These are phyloP conservation scores for Pythium rishiriense DNA, from an alignment of 352 stramenopile genomes.

Conservation along the genomic window DNA sequence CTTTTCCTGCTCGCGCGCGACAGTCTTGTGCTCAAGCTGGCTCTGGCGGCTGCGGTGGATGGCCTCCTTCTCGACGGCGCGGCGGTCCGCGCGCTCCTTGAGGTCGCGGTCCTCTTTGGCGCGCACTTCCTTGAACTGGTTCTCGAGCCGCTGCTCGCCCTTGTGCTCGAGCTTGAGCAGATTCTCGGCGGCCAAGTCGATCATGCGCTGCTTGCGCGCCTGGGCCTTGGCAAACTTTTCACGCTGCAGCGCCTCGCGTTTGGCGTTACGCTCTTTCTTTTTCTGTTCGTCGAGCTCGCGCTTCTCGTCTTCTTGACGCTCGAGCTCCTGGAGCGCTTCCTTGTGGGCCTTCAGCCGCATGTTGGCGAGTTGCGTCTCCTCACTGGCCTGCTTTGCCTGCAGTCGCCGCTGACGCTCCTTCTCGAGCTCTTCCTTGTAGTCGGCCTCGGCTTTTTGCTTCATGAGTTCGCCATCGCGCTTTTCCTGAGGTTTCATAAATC, in stretches of 20 bases:
- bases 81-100: slow-evolving; percentile 52
- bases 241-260: slow-evolving; percentile 57
- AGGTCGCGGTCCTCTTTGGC: slow-evolving; percentile 72
- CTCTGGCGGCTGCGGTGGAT: slow-evolving; percentile 58
- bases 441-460: slow-evolving; percentile 59
- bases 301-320: slow-evolving; percentile 64
- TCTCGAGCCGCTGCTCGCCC: slow-evolving; percentile 57
- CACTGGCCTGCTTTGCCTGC: slow-evolving; percentile 48
- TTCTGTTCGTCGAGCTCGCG: slow-evolving; percentile 73
- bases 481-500: slow-evolving; percentile 31
- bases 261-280: slow-evolving; percentile 61
- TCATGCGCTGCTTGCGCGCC: slow-evolving; percentile 80
- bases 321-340: slow-evolving; percentile 53
- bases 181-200: slow-evolving; percentile 75
- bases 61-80: slow-evolving; percentile 60
- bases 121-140: slow-evolving; percentile 71
- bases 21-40: slow-evolving; percentile 59
- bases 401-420: slow-evolving; percentile 44
- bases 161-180: slow-evolving; percentile 67
- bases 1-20: slow-evolving; percentile 35
- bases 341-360: slow-evolving; percentile 59
- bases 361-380: slow-evolving; percentile 72
- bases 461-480: slow-evolving; percentile 70
- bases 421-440: slow-evolving; percentile 56
- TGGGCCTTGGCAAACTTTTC: slow-evolving; percentile 61